Conservation (phyloP, 2,329 filamentous ascomycete genomes). For the Xylariaceae sp. region DNA sequence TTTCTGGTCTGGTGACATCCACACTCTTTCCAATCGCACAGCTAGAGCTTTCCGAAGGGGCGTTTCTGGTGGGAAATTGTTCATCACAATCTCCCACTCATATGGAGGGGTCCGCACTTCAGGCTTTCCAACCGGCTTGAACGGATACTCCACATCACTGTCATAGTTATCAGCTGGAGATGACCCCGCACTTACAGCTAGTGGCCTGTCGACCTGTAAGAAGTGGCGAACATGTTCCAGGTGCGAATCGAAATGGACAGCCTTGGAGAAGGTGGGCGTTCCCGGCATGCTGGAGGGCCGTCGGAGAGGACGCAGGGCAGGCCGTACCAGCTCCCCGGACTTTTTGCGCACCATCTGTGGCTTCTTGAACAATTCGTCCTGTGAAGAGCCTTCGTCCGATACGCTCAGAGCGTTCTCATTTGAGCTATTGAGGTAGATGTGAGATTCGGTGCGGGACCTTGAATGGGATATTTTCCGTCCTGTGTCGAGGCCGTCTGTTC, state of each 20-base stretch:
- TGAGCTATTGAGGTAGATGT: conserved; percentile 41
- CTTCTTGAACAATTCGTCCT: conserved; percentile 55
- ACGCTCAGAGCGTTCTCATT: conserved; percentile 44
- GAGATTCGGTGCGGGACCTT: conserved; percentile 53
- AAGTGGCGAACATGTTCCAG: conserved; percentile 96
- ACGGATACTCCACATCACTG: conserved; percentile 85
- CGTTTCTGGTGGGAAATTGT: conserved; percentile 72
- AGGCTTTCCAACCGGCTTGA: conserved; percentile 49
- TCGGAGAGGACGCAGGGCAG: conserved; percentile 75
- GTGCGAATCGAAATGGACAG: conserved; percentile 96
- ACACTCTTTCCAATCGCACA: conserved; percentile 79
- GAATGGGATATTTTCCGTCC: conserved; percentile 43
- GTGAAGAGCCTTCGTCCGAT: conserved; percentile 60
- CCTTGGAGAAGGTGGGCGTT: conserved; percentile 91
- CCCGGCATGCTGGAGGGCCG: conserved; percentile 95
- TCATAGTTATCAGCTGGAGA: conserved; percentile 87
- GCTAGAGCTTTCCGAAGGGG: conserved; percentile 58
- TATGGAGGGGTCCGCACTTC: conserved; percentile 46
- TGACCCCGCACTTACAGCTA: conserved; percentile 92
- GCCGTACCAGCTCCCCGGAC: conserved; percentile 92
- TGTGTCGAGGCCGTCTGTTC: conserved; percentile 39
- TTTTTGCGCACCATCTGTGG: conserved; percentile 97
- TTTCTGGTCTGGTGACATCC: conserved; percentile 83
- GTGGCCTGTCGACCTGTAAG: conserved; percentile 83
- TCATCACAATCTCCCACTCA: conserved; percentile 82